Percentiles rank a stretch among this genome's conserved stretches.
These are phyloP conservation scores for Metschnikowia gelsemii DNA, from an alignment of 805 yeast species.

Conservation along the genomic window DNA sequence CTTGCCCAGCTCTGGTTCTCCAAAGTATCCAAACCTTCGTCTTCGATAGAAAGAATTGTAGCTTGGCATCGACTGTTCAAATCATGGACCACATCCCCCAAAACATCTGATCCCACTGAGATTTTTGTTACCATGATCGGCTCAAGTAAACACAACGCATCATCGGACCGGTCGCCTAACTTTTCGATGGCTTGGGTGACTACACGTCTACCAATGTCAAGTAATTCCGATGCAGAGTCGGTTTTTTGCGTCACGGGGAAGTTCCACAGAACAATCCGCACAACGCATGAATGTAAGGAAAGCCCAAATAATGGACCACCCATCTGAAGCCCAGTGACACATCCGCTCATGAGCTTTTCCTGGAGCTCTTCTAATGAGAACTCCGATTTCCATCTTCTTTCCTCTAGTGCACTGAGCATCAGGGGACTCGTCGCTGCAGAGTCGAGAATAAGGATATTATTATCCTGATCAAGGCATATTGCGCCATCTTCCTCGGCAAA, in stretches of 20 bases:
- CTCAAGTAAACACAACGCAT: constrained; percentile 62
- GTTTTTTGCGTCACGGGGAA: constrained; percentile 51
- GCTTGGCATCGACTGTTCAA: constrained; percentile 78
- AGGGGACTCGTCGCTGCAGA: constrained; percentile 27
- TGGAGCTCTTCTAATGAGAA: constrained; percentile 48
- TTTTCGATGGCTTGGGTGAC: constrained; percentile 26
- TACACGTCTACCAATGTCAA: constrained; percentile 45
- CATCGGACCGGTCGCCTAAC: constrained; percentile 17
- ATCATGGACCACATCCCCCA: constrained; percentile 86
- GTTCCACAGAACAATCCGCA: constrained; percentile 52
- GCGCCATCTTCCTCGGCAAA: constrained; percentile 43
- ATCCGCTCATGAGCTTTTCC: constrained; percentile 57
- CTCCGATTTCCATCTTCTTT: constrained; percentile 51
- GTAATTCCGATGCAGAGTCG: constrained; percentile 35
- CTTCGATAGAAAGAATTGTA: constrained; percentile 67
- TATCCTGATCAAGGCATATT: constrained; percentile 43
- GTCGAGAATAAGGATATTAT: constrained; percentile 46
- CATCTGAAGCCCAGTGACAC: constrained; percentile 58
- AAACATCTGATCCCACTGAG: constrained; percentile 62
- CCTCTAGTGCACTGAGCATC: constrained; percentile 27
- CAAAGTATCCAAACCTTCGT: constrained; percentile 43
- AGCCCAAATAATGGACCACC: constrained; percentile 63
- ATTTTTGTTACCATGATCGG: constrained; percentile 83
- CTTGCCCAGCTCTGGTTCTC: constrained; percentile 48
- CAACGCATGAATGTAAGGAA: constrained; percentile 58